These are phyloP conservation scores for Phytophthora pluvialis DNA, from an alignment of 352 stramenopile genomes.

Conservation along the genomic window DNA sequence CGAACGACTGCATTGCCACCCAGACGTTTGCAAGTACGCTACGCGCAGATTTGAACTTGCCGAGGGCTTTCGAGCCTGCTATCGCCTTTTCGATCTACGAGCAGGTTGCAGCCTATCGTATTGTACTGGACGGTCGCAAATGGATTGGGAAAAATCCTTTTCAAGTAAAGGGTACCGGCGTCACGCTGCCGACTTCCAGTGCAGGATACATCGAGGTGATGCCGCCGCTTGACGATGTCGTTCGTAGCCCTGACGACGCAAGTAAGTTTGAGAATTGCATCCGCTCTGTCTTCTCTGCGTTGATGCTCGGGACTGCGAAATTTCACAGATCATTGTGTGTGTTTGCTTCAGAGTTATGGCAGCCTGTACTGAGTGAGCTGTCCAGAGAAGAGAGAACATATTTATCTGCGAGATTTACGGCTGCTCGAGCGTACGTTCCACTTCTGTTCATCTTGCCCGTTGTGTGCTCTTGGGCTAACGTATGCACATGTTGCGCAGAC, in stretches of 20 bases:
- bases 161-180: slow-evolving; percentile 27
- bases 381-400: slow-evolving; percentile 72
- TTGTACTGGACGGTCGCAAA: slow-evolving; percentile 47
- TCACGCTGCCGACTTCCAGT: slow-evolving; percentile 26
- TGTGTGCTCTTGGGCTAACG: slow-evolving; percentile 5
- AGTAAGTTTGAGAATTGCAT: slow-evolving; percentile 30
- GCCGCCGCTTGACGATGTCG: slow-evolving; percentile 54
- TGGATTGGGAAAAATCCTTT: slow-evolving; percentile 70
- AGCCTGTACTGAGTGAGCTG: slow-evolving; percentile 74
- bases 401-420: slow-evolving; percentile 56
- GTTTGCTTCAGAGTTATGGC: slow-evolving; percentile 57
- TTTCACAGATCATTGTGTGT: slow-evolving; percentile 5
- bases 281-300: neutral
- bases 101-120: slow-evolving; percentile 72
- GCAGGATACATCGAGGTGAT: slow-evolving; percentile 63
- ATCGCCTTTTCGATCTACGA: slow-evolving; percentile 80
- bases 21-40: slow-evolving; percentile 64
- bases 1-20: slow-evolving; percentile 49
- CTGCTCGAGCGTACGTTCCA: slow-evolving; percentile 44
- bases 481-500: slow-evolving; percentile 32
- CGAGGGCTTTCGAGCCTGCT: slow-evolving; percentile 57
- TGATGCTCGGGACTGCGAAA: neutral
- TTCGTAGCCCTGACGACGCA: slow-evolving; percentile 55
- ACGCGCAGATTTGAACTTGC: slow-evolving; percentile 65
- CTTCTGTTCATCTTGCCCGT: neutral